Evolutionary conservation across 2,329 filamentous ascomycete species (phyloP).

Genomic region (Metarhizium brunneum): DNA sequence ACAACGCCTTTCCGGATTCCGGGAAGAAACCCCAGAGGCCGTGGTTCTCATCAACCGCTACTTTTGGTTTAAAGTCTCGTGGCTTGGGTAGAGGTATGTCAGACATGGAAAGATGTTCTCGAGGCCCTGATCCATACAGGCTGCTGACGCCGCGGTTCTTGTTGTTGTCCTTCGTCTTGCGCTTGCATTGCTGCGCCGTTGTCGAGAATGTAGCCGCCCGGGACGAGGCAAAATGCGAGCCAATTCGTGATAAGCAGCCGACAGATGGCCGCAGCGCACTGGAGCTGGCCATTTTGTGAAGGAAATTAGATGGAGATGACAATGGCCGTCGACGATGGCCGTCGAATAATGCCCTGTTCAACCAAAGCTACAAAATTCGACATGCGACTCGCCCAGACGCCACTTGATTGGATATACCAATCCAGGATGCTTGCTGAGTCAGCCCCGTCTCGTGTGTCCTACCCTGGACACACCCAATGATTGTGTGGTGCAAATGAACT

Average conservation of each 20-base stretch:
- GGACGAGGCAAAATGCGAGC: conserved; percentile 3
- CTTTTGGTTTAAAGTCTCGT: conserved; percentile 44
- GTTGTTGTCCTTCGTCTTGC: conserved; percentile 62
- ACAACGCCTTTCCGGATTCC: conserved; percentile 55
- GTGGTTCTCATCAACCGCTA: conserved; percentile 62
- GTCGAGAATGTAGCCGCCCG: conserved; percentile 40
- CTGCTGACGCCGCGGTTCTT: conserved; percentile 72
- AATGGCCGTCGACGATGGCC: background rate
- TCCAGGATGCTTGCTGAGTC: background rate
- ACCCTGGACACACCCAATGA: background rate
- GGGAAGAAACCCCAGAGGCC: conserved; percentile 92
- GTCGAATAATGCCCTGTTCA: background rate
- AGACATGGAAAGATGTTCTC: conserved; percentile 64
- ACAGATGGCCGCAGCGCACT: conserved; percentile 18
- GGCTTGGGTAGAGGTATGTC: conserved; percentile 67
- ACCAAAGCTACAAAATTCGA: conserved; percentile 1
- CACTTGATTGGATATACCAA: conserved; percentile 1
- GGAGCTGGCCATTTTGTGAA: conserved; percentile 19
- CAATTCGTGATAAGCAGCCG: conserved; percentile 13
- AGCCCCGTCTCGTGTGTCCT: background rate
- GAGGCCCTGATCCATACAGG: conserved; percentile 66
- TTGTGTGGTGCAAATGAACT: no score
- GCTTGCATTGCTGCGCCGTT: conserved; percentile 38
- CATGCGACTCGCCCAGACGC: background rate
- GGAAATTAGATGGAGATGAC: background rate